These are phyloP conservation scores for Corynespora cassiicola DNA, from an alignment of 2,329 filamentous ascomycete genomes.

Conservation along the genomic window DNA sequence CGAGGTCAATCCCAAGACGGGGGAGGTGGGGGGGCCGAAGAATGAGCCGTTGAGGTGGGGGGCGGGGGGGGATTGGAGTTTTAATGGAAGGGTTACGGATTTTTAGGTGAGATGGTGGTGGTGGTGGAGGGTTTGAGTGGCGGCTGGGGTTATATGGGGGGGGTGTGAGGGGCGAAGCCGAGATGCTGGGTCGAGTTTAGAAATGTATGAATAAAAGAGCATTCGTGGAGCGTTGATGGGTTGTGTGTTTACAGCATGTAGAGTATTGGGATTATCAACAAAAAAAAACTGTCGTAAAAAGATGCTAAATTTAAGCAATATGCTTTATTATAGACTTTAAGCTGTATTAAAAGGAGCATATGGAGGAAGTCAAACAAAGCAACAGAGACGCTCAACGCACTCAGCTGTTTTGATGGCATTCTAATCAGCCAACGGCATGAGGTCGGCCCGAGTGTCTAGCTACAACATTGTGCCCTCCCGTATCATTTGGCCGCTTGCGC, in stretches of 20 bases:
- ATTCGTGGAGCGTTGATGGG: too few relatives aligned
- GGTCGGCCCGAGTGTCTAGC: too few relatives aligned
- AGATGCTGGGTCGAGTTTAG: not conserved
- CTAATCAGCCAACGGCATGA: too few relatives aligned
- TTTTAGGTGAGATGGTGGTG: conserved; percentile 57
- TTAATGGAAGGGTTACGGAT: conserved; percentile 92
- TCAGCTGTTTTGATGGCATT: too few relatives aligned
- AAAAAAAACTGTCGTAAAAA: conserved; percentile 1
- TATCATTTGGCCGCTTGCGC: too few relatives aligned
- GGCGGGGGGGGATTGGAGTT: conserved; percentile 80
- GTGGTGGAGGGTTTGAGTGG: not conserved
- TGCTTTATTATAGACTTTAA: too few relatives aligned
- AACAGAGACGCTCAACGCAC: too few relatives aligned
- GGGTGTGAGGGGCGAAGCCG: not conserved
- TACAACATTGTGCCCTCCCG: too few relatives aligned
- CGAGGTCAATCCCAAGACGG: conserved; percentile 89
- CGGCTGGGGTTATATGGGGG: not conserved
- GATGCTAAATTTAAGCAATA: too few relatives aligned
- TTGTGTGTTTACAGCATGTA: not conserved
- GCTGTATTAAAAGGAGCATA: too few relatives aligned
- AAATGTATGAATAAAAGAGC: too few relatives aligned
- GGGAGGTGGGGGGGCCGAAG: conserved; percentile 95
- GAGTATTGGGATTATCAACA: not conserved
- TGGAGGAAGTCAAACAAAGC: too few relatives aligned
- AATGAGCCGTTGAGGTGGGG: conserved; percentile 95